These are phyloP conservation scores for Albatrellus ellisii DNA, from an alignment of 768 basidiomycete species.

Conservation along the genomic window DNA sequence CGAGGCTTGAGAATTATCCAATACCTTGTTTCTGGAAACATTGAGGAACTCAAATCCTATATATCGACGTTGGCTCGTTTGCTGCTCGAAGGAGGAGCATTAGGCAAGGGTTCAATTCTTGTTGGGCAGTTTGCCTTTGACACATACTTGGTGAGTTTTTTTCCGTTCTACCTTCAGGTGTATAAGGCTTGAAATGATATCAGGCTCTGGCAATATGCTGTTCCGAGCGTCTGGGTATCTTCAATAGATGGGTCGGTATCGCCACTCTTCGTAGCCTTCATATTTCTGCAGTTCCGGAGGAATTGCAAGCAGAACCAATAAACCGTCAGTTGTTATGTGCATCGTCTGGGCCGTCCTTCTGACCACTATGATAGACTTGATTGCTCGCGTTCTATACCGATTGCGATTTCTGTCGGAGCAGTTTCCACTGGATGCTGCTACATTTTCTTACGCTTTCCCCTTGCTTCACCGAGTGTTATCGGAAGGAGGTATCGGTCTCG, in stretches of 20 bases:
- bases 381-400: constrained; percentile 78
- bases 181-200: not conserved
- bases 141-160: constrained; percentile 57
- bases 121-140: constrained; percentile 52
- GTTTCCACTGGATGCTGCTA: constrained; percentile 70
- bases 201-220: constrained; percentile 61
- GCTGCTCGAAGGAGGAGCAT: constrained; percentile 46
- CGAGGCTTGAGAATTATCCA: constrained; percentile 61
- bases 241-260: constrained; percentile 65
- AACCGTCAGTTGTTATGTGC: constrained; percentile 26
- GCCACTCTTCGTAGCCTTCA: constrained; percentile 70
- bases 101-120: constrained; percentile 47
- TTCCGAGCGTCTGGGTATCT: constrained; percentile 58
- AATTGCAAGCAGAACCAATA: constrained; percentile 59
- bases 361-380: constrained; percentile 37
- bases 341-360: not conserved
- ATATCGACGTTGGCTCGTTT: constrained; percentile 45
- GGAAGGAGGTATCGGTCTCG: constrained; percentile 52
- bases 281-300: constrained; percentile 53
- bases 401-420: constrained; percentile 74
- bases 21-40: constrained; percentile 39
- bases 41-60: constrained; percentile 40
- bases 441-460: constrained; percentile 72
- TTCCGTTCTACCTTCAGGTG: constrained; percentile 1
- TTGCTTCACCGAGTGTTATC: constrained; percentile 56